These are phyloP conservation scores for Lentinula detonsa DNA, from an alignment of 768 basidiomycete genomes.

Conservation along the genomic window DNA sequence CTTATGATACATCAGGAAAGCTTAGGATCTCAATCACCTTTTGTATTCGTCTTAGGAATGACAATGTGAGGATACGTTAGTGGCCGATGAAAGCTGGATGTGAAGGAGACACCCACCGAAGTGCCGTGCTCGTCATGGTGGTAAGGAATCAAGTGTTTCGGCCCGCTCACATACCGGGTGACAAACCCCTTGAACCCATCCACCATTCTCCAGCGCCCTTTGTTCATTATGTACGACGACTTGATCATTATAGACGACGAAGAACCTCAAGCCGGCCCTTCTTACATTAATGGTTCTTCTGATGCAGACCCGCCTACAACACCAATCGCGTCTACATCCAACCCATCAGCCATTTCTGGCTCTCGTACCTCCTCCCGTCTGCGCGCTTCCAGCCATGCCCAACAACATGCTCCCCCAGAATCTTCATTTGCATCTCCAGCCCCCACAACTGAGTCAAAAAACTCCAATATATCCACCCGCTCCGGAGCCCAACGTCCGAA, in stretches of 20 bases:
- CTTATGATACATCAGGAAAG: not conserved
- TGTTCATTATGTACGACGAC: constrained; percentile 1
- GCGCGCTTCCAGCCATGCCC: not conserved
- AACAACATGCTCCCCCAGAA: not conserved
- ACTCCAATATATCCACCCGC: constrained; percentile 48
- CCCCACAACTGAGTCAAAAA: not conserved
- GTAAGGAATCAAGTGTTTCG: constrained; percentile 1
- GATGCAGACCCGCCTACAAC: not conserved
- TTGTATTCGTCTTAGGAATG: constrained; percentile 56
- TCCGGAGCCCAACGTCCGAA: constrained; percentile 44
- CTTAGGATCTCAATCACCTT: constrained; percentile 39
- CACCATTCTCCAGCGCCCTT: not conserved
- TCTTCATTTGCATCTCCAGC: not conserved
- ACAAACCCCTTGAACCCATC: not conserved
- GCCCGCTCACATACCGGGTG: not conserved
- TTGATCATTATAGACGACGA: constrained; percentile 5
- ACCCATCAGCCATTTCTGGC: not conserved
- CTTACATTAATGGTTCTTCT: not conserved
- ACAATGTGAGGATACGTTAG: not conserved
- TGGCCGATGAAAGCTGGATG: not conserved
- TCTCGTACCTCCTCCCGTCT: constrained; percentile 6
- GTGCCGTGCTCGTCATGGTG: constrained; percentile 29
- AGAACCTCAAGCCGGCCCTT: constrained; percentile 5
- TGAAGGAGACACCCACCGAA: constrained; percentile 26
- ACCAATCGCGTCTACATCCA: not conserved